phyloP scores from a whole-genome alignment of 495 filamentous ascomycete genomes.

The Penicillium robsamsonii region DNA sequence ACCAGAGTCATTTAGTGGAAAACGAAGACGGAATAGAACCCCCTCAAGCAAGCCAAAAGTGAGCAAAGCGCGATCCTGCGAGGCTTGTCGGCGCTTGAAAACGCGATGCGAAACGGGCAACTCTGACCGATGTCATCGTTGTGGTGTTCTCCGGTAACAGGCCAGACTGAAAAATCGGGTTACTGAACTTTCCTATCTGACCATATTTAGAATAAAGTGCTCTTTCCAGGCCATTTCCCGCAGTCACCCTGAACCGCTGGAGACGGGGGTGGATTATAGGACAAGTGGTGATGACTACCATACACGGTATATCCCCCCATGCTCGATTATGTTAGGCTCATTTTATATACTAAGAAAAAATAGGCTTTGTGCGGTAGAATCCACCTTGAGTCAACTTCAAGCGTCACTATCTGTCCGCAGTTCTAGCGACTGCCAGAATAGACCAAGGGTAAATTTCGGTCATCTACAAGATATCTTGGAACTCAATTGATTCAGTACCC shows the following conservation, averaged over 20 bases:
- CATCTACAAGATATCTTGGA: neutral
- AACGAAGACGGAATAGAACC: neutral
- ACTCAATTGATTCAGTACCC: neutral
- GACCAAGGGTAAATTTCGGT: neutral
- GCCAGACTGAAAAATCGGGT: neutral
- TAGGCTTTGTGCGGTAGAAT: neutral
- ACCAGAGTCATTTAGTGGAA: neutral
- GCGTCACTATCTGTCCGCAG: too few relatives aligned
- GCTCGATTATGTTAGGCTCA: neutral
- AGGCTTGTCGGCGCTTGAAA: slow-evolving; percentile 21
- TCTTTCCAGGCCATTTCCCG: too few relatives aligned
- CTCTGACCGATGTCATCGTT: slow-evolving; percentile 8
- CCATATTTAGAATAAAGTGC: neutral
- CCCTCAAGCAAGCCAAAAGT: neutral
- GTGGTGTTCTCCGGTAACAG: neutral
- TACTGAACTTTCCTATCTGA: neutral
- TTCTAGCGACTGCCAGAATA: neutral
- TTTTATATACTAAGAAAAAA: neutral
- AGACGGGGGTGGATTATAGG: too few relatives aligned
- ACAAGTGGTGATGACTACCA: too few relatives aligned
- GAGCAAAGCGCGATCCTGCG: slow-evolving; percentile 20
- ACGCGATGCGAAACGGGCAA: slow-evolving; percentile 16
- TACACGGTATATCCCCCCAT: neutral
- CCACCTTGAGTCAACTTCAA: too few relatives aligned
- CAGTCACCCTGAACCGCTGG: too few relatives aligned